Evolutionary conservation across 495 filamentous ascomycete species (phyloP), one percentile per base, ranked within the genome.

Genomic region (Penicillium diatomitis): DNA sequence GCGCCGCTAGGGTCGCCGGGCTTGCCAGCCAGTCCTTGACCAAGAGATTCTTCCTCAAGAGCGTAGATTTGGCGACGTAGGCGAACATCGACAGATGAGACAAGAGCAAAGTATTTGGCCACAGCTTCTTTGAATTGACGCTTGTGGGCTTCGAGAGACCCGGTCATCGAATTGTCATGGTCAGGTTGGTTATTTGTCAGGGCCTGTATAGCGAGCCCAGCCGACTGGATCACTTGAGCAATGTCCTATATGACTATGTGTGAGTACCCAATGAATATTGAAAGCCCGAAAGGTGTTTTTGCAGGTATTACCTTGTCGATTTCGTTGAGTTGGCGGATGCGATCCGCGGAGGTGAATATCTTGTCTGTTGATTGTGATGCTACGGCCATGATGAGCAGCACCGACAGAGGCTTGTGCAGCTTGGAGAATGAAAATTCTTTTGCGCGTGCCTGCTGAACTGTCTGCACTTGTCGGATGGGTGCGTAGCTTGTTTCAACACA

Each of bases 61-160:
- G 84, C 86, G 54, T 82, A 83, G 50, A 89, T 83, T 55, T 95
- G 87, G n/a, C 85, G 77, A 41, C 80, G 79, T 11, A 94, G 74
- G 5, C 78, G 71, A 8, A 86, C 81, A 61, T 86, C 82, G 40
- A 88, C 75, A 5, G 77, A 76, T 36, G 84, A 84, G 1, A 90
- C 69, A 0, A 81, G 79, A n/a, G 69, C 66, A 54, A 94, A 82
- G 67, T 88, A 84, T 28, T 78, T 65, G 10, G 83, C 74, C 37
- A 83, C 81, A 4, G 79, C 67, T 44, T 72, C 56, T 54, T 76
- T 71, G 66, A 92, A 91, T 20, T 73, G 70, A 4, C 70, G 55
- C 54, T 80, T 77, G 49, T 78, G 79, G 43, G 75, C 68, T 41
- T 73, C 60, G 35, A 79, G 68, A 43, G 65, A 71, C 44, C 64